Percentiles rank a stretch among this genome's conserved stretches.
Conservation (phyloP, 441 rosid genomes). For the Populus trichocarpa region DNA sequence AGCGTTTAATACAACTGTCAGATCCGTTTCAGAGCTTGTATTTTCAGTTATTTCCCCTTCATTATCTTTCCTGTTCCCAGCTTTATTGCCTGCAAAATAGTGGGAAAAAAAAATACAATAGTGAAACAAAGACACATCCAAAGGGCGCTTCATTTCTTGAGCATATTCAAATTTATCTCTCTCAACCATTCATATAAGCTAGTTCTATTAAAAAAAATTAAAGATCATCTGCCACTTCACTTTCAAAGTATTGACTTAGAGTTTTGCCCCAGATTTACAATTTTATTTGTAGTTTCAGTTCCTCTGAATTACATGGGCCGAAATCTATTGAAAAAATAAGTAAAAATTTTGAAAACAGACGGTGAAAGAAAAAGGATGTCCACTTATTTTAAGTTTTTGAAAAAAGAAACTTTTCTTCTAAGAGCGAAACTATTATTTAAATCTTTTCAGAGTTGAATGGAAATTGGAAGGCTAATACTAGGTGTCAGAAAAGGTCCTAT, state of each 20-base stretch:
- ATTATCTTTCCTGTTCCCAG: conserved; percentile 26
- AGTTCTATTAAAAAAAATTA: not conserved
- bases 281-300: not conserved
- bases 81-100: conserved; percentile 23
- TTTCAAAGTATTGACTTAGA: not conserved
- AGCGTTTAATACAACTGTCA: conserved; percentile 49
- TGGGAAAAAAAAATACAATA: not conserved
- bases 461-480: not conserved
- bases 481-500: not conserved
- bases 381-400: not conserved
- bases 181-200: not conserved
- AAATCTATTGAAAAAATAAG: not conserved
- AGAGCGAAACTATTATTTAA: not conserved
- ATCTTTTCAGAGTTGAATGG: not conserved
- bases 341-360: too few species aligned
- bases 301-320: not conserved
- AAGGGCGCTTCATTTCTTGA: not conserved
- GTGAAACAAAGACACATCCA: not conserved
- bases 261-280: not conserved
- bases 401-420: not conserved
- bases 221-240: not conserved
- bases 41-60: conserved; percentile 27
- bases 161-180: not conserved
- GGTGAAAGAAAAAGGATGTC: not conserved
- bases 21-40: conserved; percentile 41